Conservation (phyloP, 2,329 filamentous ascomycete species). For the Xylaria sp. region DNA sequence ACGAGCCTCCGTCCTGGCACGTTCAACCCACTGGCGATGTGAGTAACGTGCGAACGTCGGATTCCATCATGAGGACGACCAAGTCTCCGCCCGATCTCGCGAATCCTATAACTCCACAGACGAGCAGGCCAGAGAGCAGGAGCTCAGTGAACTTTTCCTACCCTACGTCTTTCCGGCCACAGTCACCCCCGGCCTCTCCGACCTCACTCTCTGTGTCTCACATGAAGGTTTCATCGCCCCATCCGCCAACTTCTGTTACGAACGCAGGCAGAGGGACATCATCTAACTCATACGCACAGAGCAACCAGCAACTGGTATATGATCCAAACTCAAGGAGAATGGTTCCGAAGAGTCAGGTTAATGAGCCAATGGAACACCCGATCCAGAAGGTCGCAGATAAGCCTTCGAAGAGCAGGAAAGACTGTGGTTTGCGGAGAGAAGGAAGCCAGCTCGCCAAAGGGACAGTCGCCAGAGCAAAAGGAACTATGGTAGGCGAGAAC, state of each 20-base stretch:
- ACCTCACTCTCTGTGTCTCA: constrained; percentile 30
- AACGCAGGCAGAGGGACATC: constrained; percentile 34
- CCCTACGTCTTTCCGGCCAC: constrained; percentile 51
- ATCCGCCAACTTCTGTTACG: constrained; percentile 27
- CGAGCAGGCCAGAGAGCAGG: constrained; percentile 54
- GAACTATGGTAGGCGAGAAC: constrained; percentile 50
- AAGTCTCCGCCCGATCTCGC: constrained; percentile 39
- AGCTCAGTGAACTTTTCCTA: constrained; percentile 65
- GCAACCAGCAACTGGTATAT: constrained; percentile 56
- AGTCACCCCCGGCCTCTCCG: constrained; percentile 47
- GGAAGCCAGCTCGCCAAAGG: constrained; percentile 58
- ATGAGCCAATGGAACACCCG: constrained; percentile 49
- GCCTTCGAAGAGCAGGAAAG: constrained; percentile 49
- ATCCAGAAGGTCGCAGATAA: constrained; percentile 49
- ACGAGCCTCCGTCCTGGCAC: constrained; percentile 56
- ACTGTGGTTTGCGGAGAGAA: constrained; percentile 42
- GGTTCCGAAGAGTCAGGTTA: constrained; percentile 50
- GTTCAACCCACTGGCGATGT: constrained; percentile 51
- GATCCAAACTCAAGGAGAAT: constrained; percentile 70
- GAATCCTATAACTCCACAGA: constrained; percentile 36
- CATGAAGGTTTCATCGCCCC: constrained; percentile 25
- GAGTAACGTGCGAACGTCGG: constrained; percentile 52
- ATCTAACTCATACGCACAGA: constrained; percentile 23
- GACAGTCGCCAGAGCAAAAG: constrained; percentile 57
- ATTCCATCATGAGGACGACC: constrained; percentile 48